Evolutionary conservation across 441 rosid species (phyloP), one percentile per base, ranked within the genome.

Genomic region (Adansonia rubrostipa): DNA sequence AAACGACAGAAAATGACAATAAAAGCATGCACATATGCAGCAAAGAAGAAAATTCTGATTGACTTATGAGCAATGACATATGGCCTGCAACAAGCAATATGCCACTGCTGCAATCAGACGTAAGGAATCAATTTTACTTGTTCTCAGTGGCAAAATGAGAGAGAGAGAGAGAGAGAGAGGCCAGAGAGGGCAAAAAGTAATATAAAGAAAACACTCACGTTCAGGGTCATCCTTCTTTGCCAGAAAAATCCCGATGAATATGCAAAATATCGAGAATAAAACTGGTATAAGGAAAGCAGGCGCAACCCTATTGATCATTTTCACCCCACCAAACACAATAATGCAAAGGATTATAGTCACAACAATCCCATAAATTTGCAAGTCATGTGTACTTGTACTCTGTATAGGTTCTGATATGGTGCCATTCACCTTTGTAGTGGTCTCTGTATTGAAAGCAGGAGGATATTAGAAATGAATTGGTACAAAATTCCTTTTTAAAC

Each of bases 251-350:
- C 99, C 99, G 22, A 93, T 76, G 80, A 93, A 95, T 83, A 97
- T 97, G 91, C 99, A 95, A 85, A 92, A 84, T 79, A 97, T 80
- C 0, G 99, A 97, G 82, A 97, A 81, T 71, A 97, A 81, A 77
- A 97, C 99, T 62, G 99, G 98, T 79, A 97, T 69, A 44, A 97
- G 97, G 84, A 97, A 95, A 84, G 99, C 95, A 75, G 99, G 99
- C 57, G 99, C 99, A 84, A 97, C 99, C 78, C 99, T 91, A 82
- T 97, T 97, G 89, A 97, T 97, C 84, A 95, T 95, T 91, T 93
- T 95, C 85, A 97, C 99, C n/a, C 99, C 99, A 78, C 99, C 99
- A 84, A 97, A 97, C 79, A 97, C 99, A 82, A 97, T 93, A 88
- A 97, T 90, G 92, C 98, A 93, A 44, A 97, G 85, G 80, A 93